Percentiles rank a stretch among this genome's conserved stretches.
phyloP scores from a whole-genome alignment of 2,329 filamentous ascomycete species.

The Penicillium palitans region DNA sequence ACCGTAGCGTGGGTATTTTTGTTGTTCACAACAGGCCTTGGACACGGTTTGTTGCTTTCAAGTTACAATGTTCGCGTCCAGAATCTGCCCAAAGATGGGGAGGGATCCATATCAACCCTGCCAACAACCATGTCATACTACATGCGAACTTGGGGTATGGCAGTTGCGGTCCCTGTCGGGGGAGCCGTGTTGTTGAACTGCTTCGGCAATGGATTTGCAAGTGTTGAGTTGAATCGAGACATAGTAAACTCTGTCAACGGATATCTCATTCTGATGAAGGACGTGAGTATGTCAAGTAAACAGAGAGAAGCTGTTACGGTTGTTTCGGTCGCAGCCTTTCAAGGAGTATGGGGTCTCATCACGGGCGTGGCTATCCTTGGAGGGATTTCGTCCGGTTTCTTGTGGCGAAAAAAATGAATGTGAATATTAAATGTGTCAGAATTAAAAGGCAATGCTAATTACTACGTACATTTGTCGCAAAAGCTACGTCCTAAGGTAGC shows the following conservation, averaged over 20 bases:
- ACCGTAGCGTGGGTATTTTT: constrained; percentile 39
- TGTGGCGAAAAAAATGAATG: constrained; percentile 16
- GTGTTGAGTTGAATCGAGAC: constrained; percentile 10
- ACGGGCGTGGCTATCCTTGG: constrained; percentile 31
- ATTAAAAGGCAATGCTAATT: neutral
- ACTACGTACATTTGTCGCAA: neutral
- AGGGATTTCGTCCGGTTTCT: constrained; percentile 22
- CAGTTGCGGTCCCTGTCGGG: constrained; percentile 45
- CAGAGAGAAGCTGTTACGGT: constrained; percentile 16
- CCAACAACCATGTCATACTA: constrained; percentile 21
- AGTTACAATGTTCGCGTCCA: constrained; percentile 45
- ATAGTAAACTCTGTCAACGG: constrained; percentile 18
- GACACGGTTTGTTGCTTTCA: constrained; percentile 45
- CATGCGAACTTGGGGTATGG: constrained; percentile 45
- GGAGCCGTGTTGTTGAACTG: constrained; percentile 46
- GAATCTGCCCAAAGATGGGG: constrained; percentile 42
- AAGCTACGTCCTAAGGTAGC: neutral
- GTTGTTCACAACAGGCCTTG: constrained; percentile 43
- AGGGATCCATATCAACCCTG: constrained; percentile 33
- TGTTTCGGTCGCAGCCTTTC: constrained; percentile 26
- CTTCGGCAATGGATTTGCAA: constrained; percentile 33
- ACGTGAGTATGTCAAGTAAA: constrained; percentile 16
- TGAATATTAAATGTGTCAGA: neutral
- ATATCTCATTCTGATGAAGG: constrained; percentile 18
- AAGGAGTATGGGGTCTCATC: constrained; percentile 30